These are phyloP conservation scores for Yarrowia sp. DNA, from an alignment of 805 yeast species.

Conservation along the genomic window DNA sequence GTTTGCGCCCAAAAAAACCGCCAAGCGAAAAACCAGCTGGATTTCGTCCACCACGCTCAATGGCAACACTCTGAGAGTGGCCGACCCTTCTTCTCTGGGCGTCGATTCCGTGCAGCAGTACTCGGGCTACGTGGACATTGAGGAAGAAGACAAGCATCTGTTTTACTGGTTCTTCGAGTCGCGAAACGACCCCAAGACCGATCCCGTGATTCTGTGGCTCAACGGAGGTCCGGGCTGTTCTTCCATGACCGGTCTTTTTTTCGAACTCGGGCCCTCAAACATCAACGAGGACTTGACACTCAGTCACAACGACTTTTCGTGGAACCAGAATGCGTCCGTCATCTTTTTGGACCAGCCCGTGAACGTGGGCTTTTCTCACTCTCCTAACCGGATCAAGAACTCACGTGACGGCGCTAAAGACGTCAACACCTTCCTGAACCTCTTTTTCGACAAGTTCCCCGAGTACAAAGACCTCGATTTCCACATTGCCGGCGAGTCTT, in stretches of 20 bases:
- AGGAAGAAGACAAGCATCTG: conserved; percentile 81
- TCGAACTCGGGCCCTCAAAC: conserved; percentile 89
- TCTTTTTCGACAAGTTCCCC: conserved; percentile 86
- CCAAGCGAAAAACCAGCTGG: conserved; percentile 21
- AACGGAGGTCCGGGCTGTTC: conserved; percentile 98
- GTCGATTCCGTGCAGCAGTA: conserved; percentile 74
- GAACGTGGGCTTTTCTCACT: conserved; percentile 88
- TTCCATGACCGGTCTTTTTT: conserved; percentile 85
- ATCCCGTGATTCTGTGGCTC: conserved; percentile 89
- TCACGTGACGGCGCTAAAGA: conserved; percentile 88
- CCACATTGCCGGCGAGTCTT: conserved; percentile 93
- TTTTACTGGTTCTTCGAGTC: conserved; percentile 95
- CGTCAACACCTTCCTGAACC: conserved; percentile 80
- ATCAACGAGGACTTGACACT: conserved; percentile 71
- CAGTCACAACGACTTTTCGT: conserved; percentile 79
- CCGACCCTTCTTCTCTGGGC: conserved; percentile 69
- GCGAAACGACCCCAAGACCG: conserved; percentile 82
- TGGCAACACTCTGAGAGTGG: conserved; percentile 63
- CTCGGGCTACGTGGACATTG: conserved; percentile 75
- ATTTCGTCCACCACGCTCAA: neutral
- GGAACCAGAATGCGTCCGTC: conserved; percentile 91
- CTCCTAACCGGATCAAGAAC: conserved; percentile 66
- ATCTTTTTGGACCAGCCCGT: conserved; percentile 94
- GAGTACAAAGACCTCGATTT: conserved; percentile 63
- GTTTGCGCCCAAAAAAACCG: conserved; percentile 22